Evolutionary conservation across 768 basidiomycete genomes (phyloP), one percentile per base, ranked within the genome.

Genomic region (Termitomyces sp.): DNA sequence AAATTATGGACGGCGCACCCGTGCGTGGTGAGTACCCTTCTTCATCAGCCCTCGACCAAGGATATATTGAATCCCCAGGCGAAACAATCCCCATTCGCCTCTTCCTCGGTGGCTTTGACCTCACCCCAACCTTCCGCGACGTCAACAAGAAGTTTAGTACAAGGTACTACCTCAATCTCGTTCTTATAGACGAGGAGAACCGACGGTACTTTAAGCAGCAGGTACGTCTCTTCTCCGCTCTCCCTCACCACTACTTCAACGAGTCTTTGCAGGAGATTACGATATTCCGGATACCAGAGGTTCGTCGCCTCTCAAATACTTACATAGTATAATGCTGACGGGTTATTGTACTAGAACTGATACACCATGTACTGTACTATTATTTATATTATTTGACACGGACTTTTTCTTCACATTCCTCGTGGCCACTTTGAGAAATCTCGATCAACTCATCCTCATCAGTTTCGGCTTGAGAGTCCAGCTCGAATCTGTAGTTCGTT

Each of bases 131-230:
- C 18, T 98, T 98, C 86, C 86, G 97, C 24, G 96, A 98, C 66
- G 94, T 98, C 64, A 98, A 98, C 84, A 98, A 99, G 84, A 98
- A 96, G 77, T 99, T 99, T 76, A 94, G 91, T 72, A 91, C 91
- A 44, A 82, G 97, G 61, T 99, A 98, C 75, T 98, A 98, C 75
- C 85, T 98, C 65, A 99, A 99, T 72, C 80, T 98, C 35, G 97
- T 99, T 4, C 84, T 98, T 58, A 94, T 98, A 57, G 97, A 98
- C 72, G 96, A 98, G 73, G 96, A 98, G 81, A 98, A 98, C 75
- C 82, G 96, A 68, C 82, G 96, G 65, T 98, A 97, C 76, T 98
- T 98, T 77, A 97, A 98, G 77, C 95, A 97, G 74, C 94, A 96
- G 86, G 91, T 88, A 45, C 36, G 77, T 68, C 16, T 28, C 24